A percentile compares a stretch with the other conserved stretches of the same genome.
phyloP scores from a whole-genome alignment of 495 filamentous ascomycete genomes.

The Extremus antarcticus region DNA sequence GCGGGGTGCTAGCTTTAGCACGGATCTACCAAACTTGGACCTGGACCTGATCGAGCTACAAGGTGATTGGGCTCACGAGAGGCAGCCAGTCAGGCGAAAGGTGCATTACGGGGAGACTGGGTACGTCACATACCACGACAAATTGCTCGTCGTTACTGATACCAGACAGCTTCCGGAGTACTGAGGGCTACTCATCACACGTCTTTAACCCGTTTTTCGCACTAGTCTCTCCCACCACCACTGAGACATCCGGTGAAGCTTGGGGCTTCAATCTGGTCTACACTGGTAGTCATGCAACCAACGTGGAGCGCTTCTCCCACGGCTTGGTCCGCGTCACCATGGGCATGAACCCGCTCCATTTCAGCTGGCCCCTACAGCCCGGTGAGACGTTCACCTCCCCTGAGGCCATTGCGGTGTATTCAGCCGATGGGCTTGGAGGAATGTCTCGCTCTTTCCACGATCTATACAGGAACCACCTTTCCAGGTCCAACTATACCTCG shows the following conservation, averaged over 20 bases:
- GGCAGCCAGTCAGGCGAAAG: constrained; percentile 30
- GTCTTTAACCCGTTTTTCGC: constrained; percentile 46
- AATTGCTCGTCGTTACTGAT: neutral
- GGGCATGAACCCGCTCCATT: constrained; percentile 40
- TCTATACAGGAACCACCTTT: constrained; percentile 45
- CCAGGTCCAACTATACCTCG: constrained; percentile 39
- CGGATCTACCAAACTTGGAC: constrained; percentile 42
- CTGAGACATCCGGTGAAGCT: constrained; percentile 41
- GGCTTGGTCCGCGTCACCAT: constrained; percentile 41
- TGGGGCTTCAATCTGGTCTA: constrained; percentile 48
- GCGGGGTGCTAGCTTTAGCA: constrained; percentile 41
- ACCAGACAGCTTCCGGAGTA: constrained; percentile 34
- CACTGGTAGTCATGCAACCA: constrained; percentile 40
- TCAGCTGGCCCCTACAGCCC: constrained; percentile 38
- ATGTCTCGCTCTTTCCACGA: constrained; percentile 45
- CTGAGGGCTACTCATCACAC: constrained; percentile 43
- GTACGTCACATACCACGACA: constrained; percentile 10
- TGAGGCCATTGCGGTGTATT: constrained; percentile 44
- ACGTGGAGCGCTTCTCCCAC: constrained; percentile 45
- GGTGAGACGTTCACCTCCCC: constrained; percentile 42
- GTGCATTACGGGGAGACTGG: constrained; percentile 31
- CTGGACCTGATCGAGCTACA: constrained; percentile 12
- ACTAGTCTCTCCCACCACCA: constrained; percentile 38
- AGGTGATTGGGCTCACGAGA: constrained; percentile 39
- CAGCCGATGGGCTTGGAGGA: constrained; percentile 40